phyloP scores from a whole-genome alignment of 768 basidiomycete genomes.

The Russula dissimulans region DNA sequence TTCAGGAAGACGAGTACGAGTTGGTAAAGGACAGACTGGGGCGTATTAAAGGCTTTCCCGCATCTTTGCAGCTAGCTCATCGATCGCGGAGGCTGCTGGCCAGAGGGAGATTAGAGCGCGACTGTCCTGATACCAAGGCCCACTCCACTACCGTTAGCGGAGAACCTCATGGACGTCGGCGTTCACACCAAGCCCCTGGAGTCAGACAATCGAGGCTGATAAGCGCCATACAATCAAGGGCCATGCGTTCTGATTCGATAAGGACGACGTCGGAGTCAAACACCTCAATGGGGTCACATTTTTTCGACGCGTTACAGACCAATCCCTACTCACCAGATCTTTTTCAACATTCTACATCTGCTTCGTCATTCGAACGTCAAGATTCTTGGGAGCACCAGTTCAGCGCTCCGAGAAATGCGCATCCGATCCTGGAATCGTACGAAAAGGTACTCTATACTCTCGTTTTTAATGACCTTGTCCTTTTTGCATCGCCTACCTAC shows the following conservation, averaged over 20 bases:
- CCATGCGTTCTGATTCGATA: constrained; percentile 15
- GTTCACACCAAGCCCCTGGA: not conserved
- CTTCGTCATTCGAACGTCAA: constrained; percentile 3
- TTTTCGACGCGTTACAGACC: not conserved
- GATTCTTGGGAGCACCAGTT: constrained; percentile 7
- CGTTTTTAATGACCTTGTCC: constrained; percentile 61
- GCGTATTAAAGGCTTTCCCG: constrained; percentile 52
- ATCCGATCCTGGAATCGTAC: not conserved
- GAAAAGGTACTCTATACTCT: constrained; percentile 24
- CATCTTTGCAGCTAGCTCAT: constrained; percentile 45
- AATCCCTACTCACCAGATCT: not conserved
- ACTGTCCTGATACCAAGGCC: constrained; percentile 27
- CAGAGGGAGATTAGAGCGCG: constrained; percentile 49
- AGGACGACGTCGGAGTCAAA: constrained; percentile 15
- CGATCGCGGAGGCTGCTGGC: constrained; percentile 69
- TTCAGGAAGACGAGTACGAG: constrained; percentile 81
- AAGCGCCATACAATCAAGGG: constrained; percentile 8
- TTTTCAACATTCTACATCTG: not conserved
- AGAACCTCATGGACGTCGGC: not conserved
- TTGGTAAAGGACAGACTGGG: constrained; percentile 50
- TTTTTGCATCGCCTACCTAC: constrained; percentile 40
- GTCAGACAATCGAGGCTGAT: constrained; percentile 17
- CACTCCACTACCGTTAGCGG: not conserved
- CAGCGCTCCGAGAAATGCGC: not conserved
- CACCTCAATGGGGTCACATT: constrained; percentile 10